Conservation (phyloP, 1,284 basidiomycete species). For the Malassezia cuniculi region DNA sequence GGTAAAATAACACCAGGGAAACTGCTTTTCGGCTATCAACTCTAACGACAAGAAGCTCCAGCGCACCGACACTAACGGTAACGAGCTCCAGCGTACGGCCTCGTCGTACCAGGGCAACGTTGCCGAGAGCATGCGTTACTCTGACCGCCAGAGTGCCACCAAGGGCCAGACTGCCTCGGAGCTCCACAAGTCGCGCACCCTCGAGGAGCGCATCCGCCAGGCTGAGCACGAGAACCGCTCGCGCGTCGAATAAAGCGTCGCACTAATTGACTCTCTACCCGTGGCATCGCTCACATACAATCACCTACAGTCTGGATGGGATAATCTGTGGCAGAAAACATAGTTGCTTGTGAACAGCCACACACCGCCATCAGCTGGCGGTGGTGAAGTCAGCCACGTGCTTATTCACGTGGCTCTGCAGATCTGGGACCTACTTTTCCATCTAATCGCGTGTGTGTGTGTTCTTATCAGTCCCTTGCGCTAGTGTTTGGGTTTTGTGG, state of each 20-base stretch:
- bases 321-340: neutral
- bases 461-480: too few species aligned
- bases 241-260: slow-evolving; percentile 5
- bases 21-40: slow-evolving; percentile 29
- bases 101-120: slow-evolving; percentile 44
- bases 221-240: slow-evolving; percentile 36
- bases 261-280: too few species aligned
- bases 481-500: too few species aligned
- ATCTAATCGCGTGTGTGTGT: too few species aligned
- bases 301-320: neutral
- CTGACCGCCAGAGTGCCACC: slow-evolving; percentile 36
- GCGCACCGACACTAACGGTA: slow-evolving; percentile 43
- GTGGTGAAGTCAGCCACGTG: too few species aligned
- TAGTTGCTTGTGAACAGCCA: too few species aligned
- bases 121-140: slow-evolving; percentile 43
- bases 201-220: slow-evolving; percentile 41
- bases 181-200: slow-evolving; percentile 43
- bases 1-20: slow-evolving; percentile 18
- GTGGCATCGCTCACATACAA: neutral
- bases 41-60: slow-evolving; percentile 36
- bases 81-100: slow-evolving; percentile 43
- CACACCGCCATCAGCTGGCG: too few species aligned
- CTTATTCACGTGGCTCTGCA: too few species aligned
- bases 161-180: slow-evolving; percentile 34
- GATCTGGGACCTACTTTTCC: too few species aligned